Evolutionary conservation across 306 rosid species (phyloP), one percentile per base, ranked within the genome.

Genomic region (Trifolium repens): DNA sequence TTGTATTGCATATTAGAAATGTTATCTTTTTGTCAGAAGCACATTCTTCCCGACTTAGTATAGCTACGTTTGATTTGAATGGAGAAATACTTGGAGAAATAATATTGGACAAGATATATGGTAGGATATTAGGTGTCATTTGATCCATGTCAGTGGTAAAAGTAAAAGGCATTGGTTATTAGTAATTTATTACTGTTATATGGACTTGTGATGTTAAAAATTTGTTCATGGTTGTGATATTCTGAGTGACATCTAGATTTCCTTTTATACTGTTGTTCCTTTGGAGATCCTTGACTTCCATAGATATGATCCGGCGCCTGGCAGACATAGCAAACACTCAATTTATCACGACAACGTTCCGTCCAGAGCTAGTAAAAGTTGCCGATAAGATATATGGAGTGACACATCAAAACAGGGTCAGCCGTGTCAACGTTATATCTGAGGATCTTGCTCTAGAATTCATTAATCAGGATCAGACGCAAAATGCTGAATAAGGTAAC

Each of bases 281-380:
- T 46, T 46, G 52, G 52, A 5, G 16, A 46, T 46, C 52, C 52
- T 46, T 46, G 52, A 46, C 52, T 46, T 13, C 46, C 49, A 26
- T 84, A 94, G 98, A 94, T 81, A 94, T 92, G 99, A 90, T 94
- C 74, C 96, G 96, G 8, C 89, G 97, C 42, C 80, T 91, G 85
- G 96, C 97, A 16, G 99, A 94, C 81, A 71, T 84, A 74, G 89
- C 91, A 17, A 89, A 79, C 78, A 92, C 99, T 24, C 99, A 94
- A 85, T 94, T 94, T 82, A 94, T 94, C 78, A 89, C 97, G 5
- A 94, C 99, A 17, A 94, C 99, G 11, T 92, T 94, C 66, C 87
- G 97, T 17, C 90, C 90, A 53, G 99, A 94, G 86, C 99, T 94
- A 71, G 97, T 94, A 74, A 92, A 90, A 84, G 96, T 92, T 82